phyloP scores from a whole-genome alignment of 78 protist species.

The Dictyostelium intermedium region DNA sequence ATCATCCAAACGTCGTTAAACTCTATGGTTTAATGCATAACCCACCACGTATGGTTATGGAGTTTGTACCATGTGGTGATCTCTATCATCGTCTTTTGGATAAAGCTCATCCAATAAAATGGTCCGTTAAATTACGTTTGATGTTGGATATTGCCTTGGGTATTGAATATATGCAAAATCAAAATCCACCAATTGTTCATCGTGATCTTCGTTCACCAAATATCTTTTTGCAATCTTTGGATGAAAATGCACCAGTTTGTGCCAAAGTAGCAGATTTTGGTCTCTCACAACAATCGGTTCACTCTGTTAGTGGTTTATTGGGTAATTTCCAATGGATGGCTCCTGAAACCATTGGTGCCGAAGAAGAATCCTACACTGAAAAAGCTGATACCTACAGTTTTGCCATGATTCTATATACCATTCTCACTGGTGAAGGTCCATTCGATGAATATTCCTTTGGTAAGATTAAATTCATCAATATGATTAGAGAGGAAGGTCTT shows the following conservation, averaged over 20 bases:
- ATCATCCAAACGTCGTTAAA: conserved; percentile 77
- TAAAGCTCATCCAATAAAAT: conserved; percentile 1
- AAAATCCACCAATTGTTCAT: conserved; percentile 72
- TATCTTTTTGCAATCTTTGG: conserved; percentile 25
- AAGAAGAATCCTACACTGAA: conserved; percentile 73
- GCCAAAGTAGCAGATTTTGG: conserved; percentile 84
- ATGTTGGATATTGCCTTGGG: conserved; percentile 73
- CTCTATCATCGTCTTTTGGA: conserved; percentile 28
- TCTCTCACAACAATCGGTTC: conserved; percentile 67
- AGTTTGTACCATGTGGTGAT: conserved; percentile 72
- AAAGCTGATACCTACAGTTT: conserved; percentile 77
- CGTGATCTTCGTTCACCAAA: conserved; percentile 78
- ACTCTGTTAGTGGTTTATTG: conserved; percentile 56
- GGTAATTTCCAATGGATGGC: conserved; percentile 79
- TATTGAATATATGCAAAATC: conserved; percentile 71
- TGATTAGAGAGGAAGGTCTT: conserved; percentile 64
- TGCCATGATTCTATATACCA: conserved; percentile 68
- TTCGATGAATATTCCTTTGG: conserved; percentile 53
- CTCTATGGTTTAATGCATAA: conserved; percentile 71
- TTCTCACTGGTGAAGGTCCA: conserved; percentile 48
- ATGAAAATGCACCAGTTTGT: conserved; percentile 61
- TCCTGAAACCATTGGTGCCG: conserved; percentile 79
- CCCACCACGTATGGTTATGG: conserved; percentile 80
- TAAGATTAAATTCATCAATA: conserved; percentile 55
- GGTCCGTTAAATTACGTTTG: conserved; percentile 21